Evolutionary conservation across 371 early-diverging fungal genomes (phyloP), one percentile per base, ranked within the genome.

Genomic region (Saksenaea oblongispora): DNA sequence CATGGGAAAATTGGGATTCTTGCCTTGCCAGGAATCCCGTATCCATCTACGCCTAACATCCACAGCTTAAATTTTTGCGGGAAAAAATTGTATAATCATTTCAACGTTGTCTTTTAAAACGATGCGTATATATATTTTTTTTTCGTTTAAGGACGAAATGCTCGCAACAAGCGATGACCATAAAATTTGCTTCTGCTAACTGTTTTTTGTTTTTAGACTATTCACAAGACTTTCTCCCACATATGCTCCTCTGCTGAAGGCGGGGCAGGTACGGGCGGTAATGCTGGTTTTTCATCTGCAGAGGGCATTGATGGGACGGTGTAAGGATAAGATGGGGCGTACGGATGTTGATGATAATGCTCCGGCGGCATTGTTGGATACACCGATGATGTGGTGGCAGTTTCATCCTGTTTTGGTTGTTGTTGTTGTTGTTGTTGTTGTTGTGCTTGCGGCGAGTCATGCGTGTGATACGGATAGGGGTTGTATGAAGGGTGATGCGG

Each of bases 181-280:
- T 31, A 31, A 31, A 31, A 31, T 31, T 31, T 31, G 4, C 2
- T 31, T 31, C 31, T 31, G 31, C 31, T 31, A 31, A 31, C 7
- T n/a, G n/a, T n/a, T n/a, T n/a, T n/a, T n/a, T n/a, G n/a, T 31
- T 31, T 31, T 31, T 7, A 47, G 22, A 17, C 24, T 47, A 47
- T 47, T 47, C 51, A 47, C 51, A 47, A 47, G 51, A 47, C 51
- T 47, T 47, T 47, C 5, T 22, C 51, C 51, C 51, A 47, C 51
- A 47, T 18, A 17, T n/a, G 22, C 9, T 47, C 51, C 10, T 47
- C 51, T 10, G 51, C 51, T 22, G 51, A 26, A 22, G 51, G 51
- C n/a, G 18, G 9, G 24, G 51, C 51, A 22, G 51, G 51, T 22
- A 47, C 51, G 9, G 51, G 51, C 5, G 51, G 51, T 11, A 47